phyloP scores from a whole-genome alignment of 2,329 filamentous ascomycete species.

The Hymenoscyphus occultus region DNA sequence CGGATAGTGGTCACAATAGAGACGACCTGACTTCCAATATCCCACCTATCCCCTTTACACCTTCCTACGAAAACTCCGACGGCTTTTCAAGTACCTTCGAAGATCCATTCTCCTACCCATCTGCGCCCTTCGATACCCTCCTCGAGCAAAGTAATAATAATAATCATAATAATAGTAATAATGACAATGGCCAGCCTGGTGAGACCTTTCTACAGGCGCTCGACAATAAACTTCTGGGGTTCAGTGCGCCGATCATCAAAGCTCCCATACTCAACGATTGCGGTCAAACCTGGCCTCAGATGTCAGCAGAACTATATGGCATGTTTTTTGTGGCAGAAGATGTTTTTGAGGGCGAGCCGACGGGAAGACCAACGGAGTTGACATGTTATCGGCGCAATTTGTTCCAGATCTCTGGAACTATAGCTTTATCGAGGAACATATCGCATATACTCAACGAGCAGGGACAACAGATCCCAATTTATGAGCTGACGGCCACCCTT shows the following conservation, averaged over 20 bases:
- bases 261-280: conserved; percentile 63
- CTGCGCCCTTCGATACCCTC: conserved; percentile 42
- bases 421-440: conserved; percentile 72
- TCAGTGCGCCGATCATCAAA: conserved; percentile 61
- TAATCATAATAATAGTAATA: conserved; percentile 15
- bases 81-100: conserved; percentile 62
- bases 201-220: conserved; percentile 42
- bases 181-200: conserved; percentile 21
- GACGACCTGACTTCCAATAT: conserved; percentile 41
- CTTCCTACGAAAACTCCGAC: conserved; percentile 58
- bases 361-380: conserved; percentile 68
- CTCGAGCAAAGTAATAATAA: conserved; percentile 29
- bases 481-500: conserved; percentile 77
- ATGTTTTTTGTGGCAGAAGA: conserved; percentile 88
- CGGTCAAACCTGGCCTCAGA: conserved; percentile 60
- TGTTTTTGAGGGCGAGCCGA: conserved; percentile 54
- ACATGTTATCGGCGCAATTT: conserved; percentile 94
- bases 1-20: conserved; percentile 33
- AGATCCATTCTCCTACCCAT: conserved; percentile 59
- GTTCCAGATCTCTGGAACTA: conserved; percentile 88
- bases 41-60: conserved; percentile 51
- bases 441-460: conserved; percentile 74
- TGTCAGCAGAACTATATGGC: conserved; percentile 76
- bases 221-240: conserved; percentile 71
- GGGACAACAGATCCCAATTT: conserved; percentile 71